Evolutionary conservation across 192 early-diverging fungal genomes (phyloP), one percentile per base, ranked within the genome.

Genomic region (Linnemannia schmuckeri): DNA sequence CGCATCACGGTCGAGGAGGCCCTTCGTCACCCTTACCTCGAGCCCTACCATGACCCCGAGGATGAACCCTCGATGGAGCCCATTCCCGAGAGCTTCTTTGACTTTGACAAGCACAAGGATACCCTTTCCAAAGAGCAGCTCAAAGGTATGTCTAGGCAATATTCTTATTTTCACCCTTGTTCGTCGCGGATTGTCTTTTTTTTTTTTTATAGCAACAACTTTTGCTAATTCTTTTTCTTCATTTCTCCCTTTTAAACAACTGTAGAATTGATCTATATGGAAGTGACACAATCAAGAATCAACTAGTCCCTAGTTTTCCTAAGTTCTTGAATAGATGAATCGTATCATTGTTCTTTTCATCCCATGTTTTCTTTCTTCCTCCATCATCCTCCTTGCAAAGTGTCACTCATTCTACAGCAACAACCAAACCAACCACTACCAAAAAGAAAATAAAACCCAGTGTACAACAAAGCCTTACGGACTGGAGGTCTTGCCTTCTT

Each of bases 1-100:
- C 94, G 99, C 42, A 96, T 99, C 74, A 97, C 95, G 2, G 97
- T 97, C 63, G 95, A 96, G 82, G 93, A 98, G 73, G 97, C 97
- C 27, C 91, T 99, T 20, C 83, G 88, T 33, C 99, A 99, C 88
- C 96, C 97, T 24, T 99, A 97, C 88, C 88, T 99, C 83, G 91
- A 92, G 61, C 85, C 87, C 13, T 96, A 95, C 83, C 95, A 96
- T 82, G 87, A 93, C 63, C 92, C 93, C 27, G 94, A 95, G 49
- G 95, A 96, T 80, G 95, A 97, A 84, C 96, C 96, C 44, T 90
- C 88, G 27, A 94, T 95, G 83, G 90, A 91, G 15, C 94, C 94
- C 44, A 93, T 96, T 83, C 94, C 94, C 17, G 91, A 92, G 79
- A 93, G 91, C 76, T 96, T 96, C 85, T 96, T 96, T 87, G 95